Percentiles rank a stretch among this genome's conserved stretches.
Evolutionary conservation across 495 filamentous ascomycete species (phyloP).

Genomic region (Hypoxylon fuscum): DNA sequence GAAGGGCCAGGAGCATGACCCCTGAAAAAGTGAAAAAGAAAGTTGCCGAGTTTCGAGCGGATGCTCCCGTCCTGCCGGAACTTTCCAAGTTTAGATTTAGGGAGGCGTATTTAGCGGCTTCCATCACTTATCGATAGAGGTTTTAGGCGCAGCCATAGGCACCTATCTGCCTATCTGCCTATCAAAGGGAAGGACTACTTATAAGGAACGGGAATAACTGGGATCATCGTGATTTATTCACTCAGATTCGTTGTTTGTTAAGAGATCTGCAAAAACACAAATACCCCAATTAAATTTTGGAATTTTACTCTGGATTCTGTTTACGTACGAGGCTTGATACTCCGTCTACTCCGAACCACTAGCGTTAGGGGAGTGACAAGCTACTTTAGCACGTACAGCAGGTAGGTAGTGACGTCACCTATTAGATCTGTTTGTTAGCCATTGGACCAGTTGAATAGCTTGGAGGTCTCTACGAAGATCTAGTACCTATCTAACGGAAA

Average conservation of each 20-base stretch:
- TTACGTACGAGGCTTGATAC: too few relatives aligned
- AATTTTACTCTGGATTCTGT: too few relatives aligned
- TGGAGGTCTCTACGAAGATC: neutral
- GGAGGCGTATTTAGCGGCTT: slow-evolving; percentile 16
- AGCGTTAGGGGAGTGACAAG: slow-evolving; percentile 3
- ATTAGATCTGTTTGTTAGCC: neutral
- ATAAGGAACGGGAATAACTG: too few relatives aligned
- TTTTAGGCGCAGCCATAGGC: neutral
- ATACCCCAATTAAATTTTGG: too few relatives aligned
- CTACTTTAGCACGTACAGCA: neutral
- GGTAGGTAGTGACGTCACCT: slow-evolving; percentile 26
- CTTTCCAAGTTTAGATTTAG: slow-evolving; percentile 1
- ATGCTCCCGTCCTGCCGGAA: slow-evolving; percentile 9
- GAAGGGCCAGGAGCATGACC: neutral
- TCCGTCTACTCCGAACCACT: too few relatives aligned
- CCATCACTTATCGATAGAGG: slow-evolving; percentile 18
- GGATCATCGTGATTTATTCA: too few relatives aligned
- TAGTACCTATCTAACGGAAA: neutral
- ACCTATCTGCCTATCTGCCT: too few relatives aligned
- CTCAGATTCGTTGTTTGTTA: too few relatives aligned
- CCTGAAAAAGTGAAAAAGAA: neutral
- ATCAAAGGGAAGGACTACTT: too few relatives aligned
- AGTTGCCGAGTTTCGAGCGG: slow-evolving; percentile 30
- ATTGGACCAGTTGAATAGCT: neutral
- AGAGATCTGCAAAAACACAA: too few relatives aligned